Evolutionary conservation across 441 rosid species (phyloP).

Genomic region (Erodium texanum): DNA sequence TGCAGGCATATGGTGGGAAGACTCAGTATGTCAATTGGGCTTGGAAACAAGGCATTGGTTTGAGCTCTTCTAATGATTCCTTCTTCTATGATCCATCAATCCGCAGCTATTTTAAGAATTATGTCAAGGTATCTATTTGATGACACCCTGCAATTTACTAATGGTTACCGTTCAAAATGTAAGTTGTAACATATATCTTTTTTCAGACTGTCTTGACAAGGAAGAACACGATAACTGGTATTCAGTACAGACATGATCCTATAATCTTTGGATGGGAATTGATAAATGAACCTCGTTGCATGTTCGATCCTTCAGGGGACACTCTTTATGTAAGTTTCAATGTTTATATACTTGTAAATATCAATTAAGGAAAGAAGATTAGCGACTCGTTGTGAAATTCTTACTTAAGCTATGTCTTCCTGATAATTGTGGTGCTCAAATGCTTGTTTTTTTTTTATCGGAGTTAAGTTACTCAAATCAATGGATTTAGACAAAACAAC

Average conservation of each 20-base stretch:
- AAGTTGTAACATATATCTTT: too few species aligned
- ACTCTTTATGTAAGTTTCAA: conserved; percentile 67
- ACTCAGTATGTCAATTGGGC: conserved; percentile 94
- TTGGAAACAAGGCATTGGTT: conserved; percentile 81
- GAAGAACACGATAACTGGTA: conserved; percentile 74
- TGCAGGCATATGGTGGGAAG: conserved; percentile 84
- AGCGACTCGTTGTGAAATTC: too few species aligned
- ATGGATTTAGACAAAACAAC: too few species aligned
- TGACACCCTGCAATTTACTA: too few species aligned
- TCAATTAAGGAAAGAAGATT: too few species aligned
- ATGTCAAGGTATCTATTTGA: conserved; percentile 64
- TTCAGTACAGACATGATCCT: conserved; percentile 81
- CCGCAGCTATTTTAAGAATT: conserved; percentile 73
- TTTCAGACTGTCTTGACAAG: conserved; percentile 65
- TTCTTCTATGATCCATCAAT: conserved; percentile 92
- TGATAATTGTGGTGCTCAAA: too few species aligned
- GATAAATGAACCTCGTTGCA: conserved; percentile 92
- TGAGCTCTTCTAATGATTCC: conserved; percentile 88
- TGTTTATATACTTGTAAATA: too few species aligned
- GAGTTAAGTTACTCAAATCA: too few species aligned
- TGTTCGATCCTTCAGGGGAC: conserved; percentile 78
- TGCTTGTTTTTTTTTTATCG: too few species aligned
- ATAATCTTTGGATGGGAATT: conserved; percentile 91
- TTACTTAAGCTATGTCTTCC: too few species aligned
- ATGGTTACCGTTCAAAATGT: too few species aligned